A percentile compares a stretch with the other conserved stretches of the same genome.
Evolutionary conservation across 1,284 basidiomycete species (phyloP).

Genomic region (Malassezia globosa): DNA sequence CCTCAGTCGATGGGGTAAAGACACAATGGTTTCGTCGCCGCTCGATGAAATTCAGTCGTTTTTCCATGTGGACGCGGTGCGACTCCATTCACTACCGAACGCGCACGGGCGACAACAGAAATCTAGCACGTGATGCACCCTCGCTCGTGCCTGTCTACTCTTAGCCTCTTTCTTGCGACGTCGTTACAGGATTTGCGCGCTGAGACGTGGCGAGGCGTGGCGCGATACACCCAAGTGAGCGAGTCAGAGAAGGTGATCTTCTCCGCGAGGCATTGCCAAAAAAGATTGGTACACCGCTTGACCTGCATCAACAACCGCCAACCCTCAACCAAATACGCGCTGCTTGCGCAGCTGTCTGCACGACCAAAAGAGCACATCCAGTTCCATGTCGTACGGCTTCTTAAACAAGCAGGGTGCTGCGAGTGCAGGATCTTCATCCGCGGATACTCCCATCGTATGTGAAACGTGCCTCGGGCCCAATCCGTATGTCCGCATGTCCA

Average conservation of each 20-base stretch:
- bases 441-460: constrained; percentile 70
- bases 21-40: too few species aligned
- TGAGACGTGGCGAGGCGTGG: too few species aligned
- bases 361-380: background rate
- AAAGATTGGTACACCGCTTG: background rate
- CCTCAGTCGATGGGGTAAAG: too few species aligned
- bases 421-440: constrained; percentile 72
- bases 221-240: too few species aligned
- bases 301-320: background rate
- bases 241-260: background rate
- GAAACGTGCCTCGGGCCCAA: constrained; percentile 50
- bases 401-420: constrained; percentile 26
- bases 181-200: too few species aligned
- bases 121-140: too few species aligned
- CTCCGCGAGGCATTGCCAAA: background rate
- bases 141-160: too few species aligned
- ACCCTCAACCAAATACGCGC: background rate
- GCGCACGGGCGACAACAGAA: too few species aligned
- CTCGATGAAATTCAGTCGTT: too few species aligned
- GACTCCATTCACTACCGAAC: too few species aligned
- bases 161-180: too few species aligned
- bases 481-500: constrained; percentile 56
- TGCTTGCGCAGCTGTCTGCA: constrained; percentile 1
- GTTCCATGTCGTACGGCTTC: constrained; percentile 22
- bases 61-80: too few species aligned